A percentile compares a stretch with the other conserved stretches of the same genome.
phyloP scores from a whole-genome alignment of 306 rosid species.

The Vigna angularis region DNA sequence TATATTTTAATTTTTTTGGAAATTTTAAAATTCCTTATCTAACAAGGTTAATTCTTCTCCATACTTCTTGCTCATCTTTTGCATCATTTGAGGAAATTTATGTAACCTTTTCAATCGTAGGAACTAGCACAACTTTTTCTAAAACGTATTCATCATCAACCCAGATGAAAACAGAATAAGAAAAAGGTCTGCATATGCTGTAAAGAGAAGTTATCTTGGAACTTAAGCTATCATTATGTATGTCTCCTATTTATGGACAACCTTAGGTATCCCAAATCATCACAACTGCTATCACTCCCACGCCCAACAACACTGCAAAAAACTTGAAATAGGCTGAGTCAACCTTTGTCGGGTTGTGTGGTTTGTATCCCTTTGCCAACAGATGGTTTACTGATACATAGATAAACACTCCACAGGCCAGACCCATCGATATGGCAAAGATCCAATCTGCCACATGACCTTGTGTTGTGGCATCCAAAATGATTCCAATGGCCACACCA shows the following conservation, averaged over 20 bases:
- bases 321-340: constrained; percentile 59
- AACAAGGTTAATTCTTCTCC: too few relatives aligned
- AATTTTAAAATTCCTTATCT: too few relatives aligned
- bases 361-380: constrained; percentile 62
- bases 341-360: constrained; percentile 49
- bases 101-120: neutral
- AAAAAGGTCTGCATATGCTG: neutral
- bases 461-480: constrained; percentile 75
- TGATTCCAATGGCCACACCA: constrained; percentile 76
- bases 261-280: constrained; percentile 86
- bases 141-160: neutral
- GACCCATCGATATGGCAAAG: constrained; percentile 76
- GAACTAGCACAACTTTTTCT: neutral
- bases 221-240: constrained; percentile 9
- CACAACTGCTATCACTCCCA: constrained; percentile 78
- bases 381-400: constrained; percentile 83
- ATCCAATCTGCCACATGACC: constrained; percentile 80
- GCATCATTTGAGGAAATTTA: neutral
- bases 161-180: neutral
- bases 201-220: neutral
- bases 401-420: constrained; percentile 88
- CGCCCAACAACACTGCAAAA: constrained; percentile 67
- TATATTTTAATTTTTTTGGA: too few relatives aligned
- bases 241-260: constrained; percentile 23
- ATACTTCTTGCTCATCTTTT: too few relatives aligned